Percentiles rank a stretch among this genome's conserved stretches.
These are phyloP conservation scores for Phytophthora quininea DNA, from an alignment of 352 stramenopile species.

Conservation along the genomic window DNA sequence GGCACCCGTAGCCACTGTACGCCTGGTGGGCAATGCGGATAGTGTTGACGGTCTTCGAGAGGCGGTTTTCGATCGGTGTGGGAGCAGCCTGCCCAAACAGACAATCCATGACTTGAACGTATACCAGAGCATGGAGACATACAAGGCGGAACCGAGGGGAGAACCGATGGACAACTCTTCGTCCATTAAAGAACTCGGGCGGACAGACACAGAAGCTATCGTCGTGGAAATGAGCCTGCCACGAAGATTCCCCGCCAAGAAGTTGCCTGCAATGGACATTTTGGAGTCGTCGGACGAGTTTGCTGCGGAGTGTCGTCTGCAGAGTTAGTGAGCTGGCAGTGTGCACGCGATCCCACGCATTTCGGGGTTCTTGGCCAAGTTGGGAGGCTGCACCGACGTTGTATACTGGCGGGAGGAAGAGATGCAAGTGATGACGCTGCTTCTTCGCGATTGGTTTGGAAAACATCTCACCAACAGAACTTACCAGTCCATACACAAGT, in stretches of 20 bases:
- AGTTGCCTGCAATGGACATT: not conserved
- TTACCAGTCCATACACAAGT: not conserved
- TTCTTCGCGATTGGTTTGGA: slow-evolving; percentile 20
- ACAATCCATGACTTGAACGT: not conserved
- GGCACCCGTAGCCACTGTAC: not conserved
- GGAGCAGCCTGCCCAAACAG: not conserved
- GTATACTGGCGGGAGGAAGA: slow-evolving; percentile 4
- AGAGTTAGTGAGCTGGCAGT: slow-evolving; percentile 2
- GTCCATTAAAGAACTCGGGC: not conserved
- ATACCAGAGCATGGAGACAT: not conserved
- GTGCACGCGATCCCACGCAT: slow-evolving; percentile 16
- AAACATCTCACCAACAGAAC: not conserved
- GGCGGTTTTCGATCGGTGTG: not conserved
- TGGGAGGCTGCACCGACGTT: not conserved
- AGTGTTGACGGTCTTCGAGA: not conserved
- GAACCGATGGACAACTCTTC: not conserved
- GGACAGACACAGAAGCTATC: not conserved
- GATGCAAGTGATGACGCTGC: slow-evolving; percentile 8
- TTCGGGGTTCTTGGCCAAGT: slow-evolving; percentile 4
- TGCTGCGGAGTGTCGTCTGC: not conserved
- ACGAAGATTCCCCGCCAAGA: slow-evolving; percentile 11
- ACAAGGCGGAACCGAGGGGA: not conserved
- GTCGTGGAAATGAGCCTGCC: not conserved
- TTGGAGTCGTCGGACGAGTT: not conserved
- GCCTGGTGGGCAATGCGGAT: not conserved